phyloP scores from a whole-genome alignment of 192 early-diverging fungal species.

The Coemansia sp. region DNA sequence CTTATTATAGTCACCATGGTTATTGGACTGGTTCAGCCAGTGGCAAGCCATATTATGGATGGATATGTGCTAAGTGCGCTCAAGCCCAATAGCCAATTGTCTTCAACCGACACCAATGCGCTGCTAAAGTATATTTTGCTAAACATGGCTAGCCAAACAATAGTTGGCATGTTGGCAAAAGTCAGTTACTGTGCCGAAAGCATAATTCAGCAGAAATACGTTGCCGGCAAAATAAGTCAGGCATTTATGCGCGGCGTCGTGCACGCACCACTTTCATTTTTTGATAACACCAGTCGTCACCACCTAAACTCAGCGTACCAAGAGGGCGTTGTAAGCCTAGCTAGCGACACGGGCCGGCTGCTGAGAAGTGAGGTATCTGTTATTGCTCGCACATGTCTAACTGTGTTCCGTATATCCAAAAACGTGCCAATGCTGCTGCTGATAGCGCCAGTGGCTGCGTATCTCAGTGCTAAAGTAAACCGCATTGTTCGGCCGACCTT shows the following conservation, averaged over 20 bases:
- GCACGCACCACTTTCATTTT: conserved; percentile 35
- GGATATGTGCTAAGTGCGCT: conserved; percentile 25
- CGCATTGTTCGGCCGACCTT: neutral
- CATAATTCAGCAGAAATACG: conserved; percentile 5
- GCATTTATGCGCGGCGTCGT: conserved; percentile 29
- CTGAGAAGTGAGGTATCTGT: conserved; percentile 15
- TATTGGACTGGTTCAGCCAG: neutral
- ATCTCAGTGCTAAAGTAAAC: conserved; percentile 2
- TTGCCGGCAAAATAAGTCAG: conserved; percentile 14
- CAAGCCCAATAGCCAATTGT: conserved; percentile 10
- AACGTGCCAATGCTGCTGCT: conserved; percentile 26
- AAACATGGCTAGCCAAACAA: conserved; percentile 17
- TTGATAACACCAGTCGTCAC: conserved; percentile 21
- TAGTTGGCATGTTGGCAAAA: neutral
- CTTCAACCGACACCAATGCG: neutral
- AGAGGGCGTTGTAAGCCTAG: conserved; percentile 13
- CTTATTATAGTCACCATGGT: neutral
- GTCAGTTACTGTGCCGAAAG: conserved; percentile 1
- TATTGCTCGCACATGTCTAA: conserved; percentile 7
- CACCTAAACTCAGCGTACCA: conserved; percentile 19
- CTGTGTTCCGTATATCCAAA: conserved; percentile 16
- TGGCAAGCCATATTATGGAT: conserved; percentile 18
- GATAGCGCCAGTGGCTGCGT: conserved; percentile 17
- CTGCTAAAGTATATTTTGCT: conserved; percentile 26
- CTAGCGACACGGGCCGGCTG: conserved; percentile 9